phyloP scores from a whole-genome alignment of 106 monocot species.

The Dendrobium huoshanense region DNA sequence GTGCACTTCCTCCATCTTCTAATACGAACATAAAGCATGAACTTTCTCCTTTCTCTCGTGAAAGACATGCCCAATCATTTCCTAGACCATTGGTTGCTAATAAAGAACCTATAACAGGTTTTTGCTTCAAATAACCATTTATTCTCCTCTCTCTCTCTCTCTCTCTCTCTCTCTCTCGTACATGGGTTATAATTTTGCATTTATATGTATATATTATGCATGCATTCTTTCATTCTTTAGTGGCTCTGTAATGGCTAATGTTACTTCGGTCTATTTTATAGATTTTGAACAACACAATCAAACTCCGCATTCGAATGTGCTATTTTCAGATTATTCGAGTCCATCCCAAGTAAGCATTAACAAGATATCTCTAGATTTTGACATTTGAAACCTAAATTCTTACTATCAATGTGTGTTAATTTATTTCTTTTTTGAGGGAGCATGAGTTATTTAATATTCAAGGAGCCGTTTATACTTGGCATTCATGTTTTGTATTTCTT shows the following conservation, averaged over 20 bases:
- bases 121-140: background rate
- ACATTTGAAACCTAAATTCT: slow-evolving; percentile 4
- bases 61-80: slow-evolving; percentile 25
- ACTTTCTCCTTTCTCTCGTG: slow-evolving; percentile 25
- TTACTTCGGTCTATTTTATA: slow-evolving; percentile 12
- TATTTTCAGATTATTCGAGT: slow-evolving; percentile 9
- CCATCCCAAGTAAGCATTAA: slow-evolving; percentile 22
- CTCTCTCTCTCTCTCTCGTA: no score
- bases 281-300: slow-evolving; percentile 14
- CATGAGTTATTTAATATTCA: background rate
- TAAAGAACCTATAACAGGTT: slow-evolving; percentile 25
- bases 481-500: background rate
- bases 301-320: background rate
- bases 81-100: slow-evolving; percentile 8
- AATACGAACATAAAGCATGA: slow-evolving; percentile 14
- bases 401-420: background rate
- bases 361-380: background rate
- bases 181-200: background rate
- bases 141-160: background rate
- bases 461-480: background rate
- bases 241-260: background rate
- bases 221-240: background rate
- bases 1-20: slow-evolving; percentile 11
- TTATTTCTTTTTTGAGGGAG: background rate
- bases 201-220: background rate